Evolutionary conservation across 306 rosid genomes (phyloP).

Genomic region (Senna siamea): DNA sequence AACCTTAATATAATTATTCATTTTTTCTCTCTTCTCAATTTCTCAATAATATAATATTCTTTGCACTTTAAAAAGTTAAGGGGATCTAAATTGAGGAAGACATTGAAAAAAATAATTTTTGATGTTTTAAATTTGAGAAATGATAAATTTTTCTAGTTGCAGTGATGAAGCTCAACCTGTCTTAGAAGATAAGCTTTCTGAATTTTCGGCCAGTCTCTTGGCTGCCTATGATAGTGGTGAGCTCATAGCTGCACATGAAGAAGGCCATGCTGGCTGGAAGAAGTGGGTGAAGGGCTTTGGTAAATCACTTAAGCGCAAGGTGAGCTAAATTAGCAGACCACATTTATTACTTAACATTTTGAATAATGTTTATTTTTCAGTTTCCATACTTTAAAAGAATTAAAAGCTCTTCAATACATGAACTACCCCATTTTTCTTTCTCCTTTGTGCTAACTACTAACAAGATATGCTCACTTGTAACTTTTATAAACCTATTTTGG

Average conservation of each 20-base stretch:
- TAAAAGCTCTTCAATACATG: not conserved
- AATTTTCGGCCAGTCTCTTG: constrained; percentile 68
- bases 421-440: not conserved
- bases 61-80: no score
- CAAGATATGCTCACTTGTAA: no score
- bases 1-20: no score
- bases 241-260: constrained; percentile 71
- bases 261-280: constrained; percentile 90
- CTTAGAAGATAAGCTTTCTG: constrained; percentile 73
- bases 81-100: no score
- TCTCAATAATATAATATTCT: no score
- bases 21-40: no score
- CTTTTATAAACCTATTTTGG: not conserved
- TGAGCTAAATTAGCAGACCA: constrained; percentile 28
- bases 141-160: no score
- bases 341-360: not conserved
- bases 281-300: constrained; percentile 96
- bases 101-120: no score
- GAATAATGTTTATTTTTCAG: not conserved
- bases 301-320: constrained; percentile 90
- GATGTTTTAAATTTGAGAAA: no score
- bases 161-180: constrained; percentile 79
- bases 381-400: not conserved
- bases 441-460: not conserved
- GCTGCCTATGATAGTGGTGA: constrained; percentile 89